Evolutionary conservation across 1,139 yeast genomes (phyloP), one percentile per base, ranked within the genome.

Genomic region (Sporopachydermia cereana): DNA sequence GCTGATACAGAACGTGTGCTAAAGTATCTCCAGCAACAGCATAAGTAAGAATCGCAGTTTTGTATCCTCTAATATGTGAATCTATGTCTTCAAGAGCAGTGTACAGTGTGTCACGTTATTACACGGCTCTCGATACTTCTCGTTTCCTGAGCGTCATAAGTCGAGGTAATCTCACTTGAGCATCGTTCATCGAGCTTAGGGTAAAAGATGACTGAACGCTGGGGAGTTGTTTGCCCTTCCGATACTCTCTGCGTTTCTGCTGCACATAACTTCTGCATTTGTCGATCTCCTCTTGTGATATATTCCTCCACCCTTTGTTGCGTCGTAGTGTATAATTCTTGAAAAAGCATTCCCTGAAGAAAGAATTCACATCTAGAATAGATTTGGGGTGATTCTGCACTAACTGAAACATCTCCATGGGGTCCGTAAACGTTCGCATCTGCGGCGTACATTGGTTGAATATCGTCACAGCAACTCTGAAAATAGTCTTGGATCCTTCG

Each of bases 401-500:
- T 43, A 79, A 69, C 62, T 89, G 96, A 57, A 89, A 89, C 23
- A 86, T 67, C 59, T 89, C 97, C 68, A 85, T 82, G 52, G 84
- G 94, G 54, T 81, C 91, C 47, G 68, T 63, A 54, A 77, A 50
- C 51, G 72, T 48, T 56, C 73, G 47, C 46, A 78, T 60, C 49
- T 76, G 73, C 24, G 85, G 85, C 52, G 85, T 86, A 49, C 91
- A 73, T 52, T 81, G 64, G 56, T 84, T 84, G 58, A 88, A 76
- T n/a, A 91, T 74, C 1, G 96, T 84, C 46, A 91, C 64, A 0
- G 95, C 82, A 1, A 85, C 74, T 48, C 95, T 76, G 64, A 89
- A 91, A 17, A 91, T 69, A 3, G 93, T 77, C 57, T 85, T 86
- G 1, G 95, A 81, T 21, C 88, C 96, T 59, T 91, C 97, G 57